These are phyloP conservation scores for Botrytis squamosa DNA, from an alignment of 2,329 filamentous ascomycete species.

Conservation along the genomic window DNA sequence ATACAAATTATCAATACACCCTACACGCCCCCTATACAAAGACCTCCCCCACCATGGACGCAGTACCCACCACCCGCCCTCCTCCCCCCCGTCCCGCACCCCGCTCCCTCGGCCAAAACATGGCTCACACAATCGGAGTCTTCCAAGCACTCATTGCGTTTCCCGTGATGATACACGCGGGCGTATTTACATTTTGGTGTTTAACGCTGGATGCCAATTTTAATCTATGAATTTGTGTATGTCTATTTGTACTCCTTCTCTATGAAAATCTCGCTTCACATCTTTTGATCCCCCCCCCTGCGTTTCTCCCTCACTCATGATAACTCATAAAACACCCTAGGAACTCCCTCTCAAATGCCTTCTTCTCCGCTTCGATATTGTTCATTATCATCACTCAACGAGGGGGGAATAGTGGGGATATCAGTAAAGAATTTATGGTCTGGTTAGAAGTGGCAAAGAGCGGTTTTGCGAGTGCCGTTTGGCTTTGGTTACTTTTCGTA, in stretches of 20 bases:
- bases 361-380: not conserved
- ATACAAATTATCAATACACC: not conserved
- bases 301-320: too few relatives aligned
- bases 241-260: not conserved
- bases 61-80: too few relatives aligned
- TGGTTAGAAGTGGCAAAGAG: not conserved
- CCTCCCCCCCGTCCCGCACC: not conserved
- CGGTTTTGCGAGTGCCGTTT: not conserved
- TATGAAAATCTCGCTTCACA: too few relatives aligned
- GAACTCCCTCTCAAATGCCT: not conserved
- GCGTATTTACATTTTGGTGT: not conserved
- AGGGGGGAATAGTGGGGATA: not conserved
- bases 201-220: not conserved
- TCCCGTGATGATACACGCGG: not conserved
- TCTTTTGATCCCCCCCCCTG: too few relatives aligned
- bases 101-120: not conserved
- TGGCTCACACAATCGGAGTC: not conserved
- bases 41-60: too few relatives aligned
- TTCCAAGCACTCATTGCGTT: not conserved
- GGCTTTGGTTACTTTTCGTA: not conserved
- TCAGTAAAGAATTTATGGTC: not conserved
- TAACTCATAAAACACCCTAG: not conserved
- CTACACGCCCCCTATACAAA: too few relatives aligned
- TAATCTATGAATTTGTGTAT: not conserved
- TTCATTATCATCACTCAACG: not conserved